These are phyloP conservation scores for Brettanomyces nanus DNA, from an alignment of 805 yeast genomes.

Conservation along the genomic window DNA sequence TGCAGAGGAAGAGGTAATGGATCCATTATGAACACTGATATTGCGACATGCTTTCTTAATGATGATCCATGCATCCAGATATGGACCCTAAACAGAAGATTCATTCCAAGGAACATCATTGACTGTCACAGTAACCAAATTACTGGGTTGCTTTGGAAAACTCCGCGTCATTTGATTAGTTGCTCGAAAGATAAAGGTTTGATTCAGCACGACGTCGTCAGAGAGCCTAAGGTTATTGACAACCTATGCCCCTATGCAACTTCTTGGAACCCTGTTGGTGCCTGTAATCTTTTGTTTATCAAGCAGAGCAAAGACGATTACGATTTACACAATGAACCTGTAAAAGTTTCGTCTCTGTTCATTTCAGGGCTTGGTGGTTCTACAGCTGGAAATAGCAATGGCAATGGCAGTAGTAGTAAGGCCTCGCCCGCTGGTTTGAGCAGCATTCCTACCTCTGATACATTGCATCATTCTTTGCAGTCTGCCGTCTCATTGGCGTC, in stretches of 20 bases:
- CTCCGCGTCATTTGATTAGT: constrained; percentile 38
- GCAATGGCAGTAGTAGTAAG: background rate
- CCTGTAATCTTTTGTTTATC: constrained; percentile 41
- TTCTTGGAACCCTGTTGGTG: constrained; percentile 47
- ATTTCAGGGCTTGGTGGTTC: background rate
- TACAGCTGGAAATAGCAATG: background rate
- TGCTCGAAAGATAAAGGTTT: constrained; percentile 43
- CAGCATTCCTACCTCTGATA: background rate
- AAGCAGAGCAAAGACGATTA: constrained; percentile 33
- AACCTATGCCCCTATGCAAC: constrained; percentile 43
- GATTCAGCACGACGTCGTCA: constrained; percentile 38
- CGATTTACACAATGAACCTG: background rate
- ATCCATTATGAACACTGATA: constrained; percentile 47
- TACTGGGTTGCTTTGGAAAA: constrained; percentile 51
- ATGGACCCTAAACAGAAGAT: constrained; percentile 63
- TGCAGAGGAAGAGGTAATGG: constrained; percentile 32
- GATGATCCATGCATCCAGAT: constrained; percentile 66
- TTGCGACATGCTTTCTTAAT: constrained; percentile 66
- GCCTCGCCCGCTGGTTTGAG: background rate
- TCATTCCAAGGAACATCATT: constrained; percentile 54
- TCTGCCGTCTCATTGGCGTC: constrained; percentile 4
- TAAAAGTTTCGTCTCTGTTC: constrained; percentile 1
- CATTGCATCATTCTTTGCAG: background rate
- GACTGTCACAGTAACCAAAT: constrained; percentile 41
- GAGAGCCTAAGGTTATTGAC: constrained; percentile 37